phyloP scores from a whole-genome alignment of 2,329 filamentous ascomycete genomes.

The Neofusicoccum cordaticola region DNA sequence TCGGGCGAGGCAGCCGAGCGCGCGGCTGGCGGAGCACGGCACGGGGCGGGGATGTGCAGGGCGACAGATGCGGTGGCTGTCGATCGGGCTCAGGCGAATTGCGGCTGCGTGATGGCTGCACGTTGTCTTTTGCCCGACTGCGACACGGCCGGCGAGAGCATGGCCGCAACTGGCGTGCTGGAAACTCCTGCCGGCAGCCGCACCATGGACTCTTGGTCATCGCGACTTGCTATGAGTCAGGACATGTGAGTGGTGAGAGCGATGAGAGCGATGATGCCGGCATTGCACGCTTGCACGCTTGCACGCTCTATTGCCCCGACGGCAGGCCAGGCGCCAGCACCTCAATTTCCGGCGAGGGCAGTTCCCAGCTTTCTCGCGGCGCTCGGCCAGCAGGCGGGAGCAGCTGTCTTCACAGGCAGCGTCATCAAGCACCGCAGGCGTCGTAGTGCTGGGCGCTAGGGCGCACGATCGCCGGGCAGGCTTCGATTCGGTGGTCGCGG shows the following conservation, averaged over 20 bases:
- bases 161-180: background rate
- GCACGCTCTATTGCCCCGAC: background rate
- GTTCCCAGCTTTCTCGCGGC: too few relatives aligned
- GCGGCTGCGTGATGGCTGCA: background rate
- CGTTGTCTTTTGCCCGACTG: background rate
- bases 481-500: background rate
- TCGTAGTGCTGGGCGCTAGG: background rate
- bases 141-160: too few relatives aligned
- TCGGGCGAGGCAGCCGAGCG: background rate
- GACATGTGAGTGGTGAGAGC: background rate
- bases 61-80: background rate
- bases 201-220: background rate
- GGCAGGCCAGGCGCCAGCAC: background rate
- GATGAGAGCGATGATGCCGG: background rate
- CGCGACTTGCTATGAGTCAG: background rate
- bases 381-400: background rate
- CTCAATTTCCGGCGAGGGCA: too few relatives aligned
- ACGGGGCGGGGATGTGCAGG: conserved; percentile 3
- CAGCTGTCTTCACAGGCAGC: background rate
- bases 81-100: background rate
- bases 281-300: background rate
- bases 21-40: conserved; percentile 4
- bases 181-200: conserved; percentile 5
- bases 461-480: background rate
- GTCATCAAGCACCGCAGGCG: background rate